Evolutionary conservation across 192 early-diverging fungal species (phyloP), one percentile per base, ranked within the genome.

Genomic region (Jimgerdemannia lactiflua): DNA sequence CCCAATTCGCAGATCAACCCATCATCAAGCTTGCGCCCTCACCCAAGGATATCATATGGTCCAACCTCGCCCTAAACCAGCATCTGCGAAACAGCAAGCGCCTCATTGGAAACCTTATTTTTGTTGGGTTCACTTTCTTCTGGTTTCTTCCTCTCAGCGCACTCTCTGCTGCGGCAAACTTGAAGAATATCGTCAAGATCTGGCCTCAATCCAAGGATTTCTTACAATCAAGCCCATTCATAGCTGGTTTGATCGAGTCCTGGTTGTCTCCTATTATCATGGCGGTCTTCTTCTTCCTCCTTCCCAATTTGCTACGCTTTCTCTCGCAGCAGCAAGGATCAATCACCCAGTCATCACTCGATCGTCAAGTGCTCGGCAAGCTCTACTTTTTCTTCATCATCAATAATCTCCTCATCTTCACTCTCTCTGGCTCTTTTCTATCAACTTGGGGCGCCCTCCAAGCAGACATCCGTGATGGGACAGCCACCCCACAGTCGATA

Each of bases 21-120:
- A 71, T 70, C 4, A 63, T 87, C 4, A 73, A 82, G 64, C 77
- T 91, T 63, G 88, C 93, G 14, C 93, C 92, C n/a, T 85, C 86
- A 29, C 92, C 93, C 65, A 90, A 90, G 64, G 92, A 94, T 73
- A 87, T 94, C 42, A 89, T 94, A 72, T 94, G 93, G 93, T 84
- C 76, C 67, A 94, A 94, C 73, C 85, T 88, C 43, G 78, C 88
- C 65, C 79, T 90, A 77, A 83, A 86, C 20, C 85, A 85, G 59
- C 72, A 82, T 49, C 75, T 84, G 39, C 83, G 88, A 69, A 76
- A 84, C 68, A 71, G 81, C 3, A 85, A 81, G 49, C 78, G 70
- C 54, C 17, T 89, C 7, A 49, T 83, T 68, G 81, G 81, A 49
- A 79, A 83, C 3, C 67, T 85, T 9, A 43, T 92, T 0, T 93